Percentiles rank a stretch among this genome's conserved stretches.
These are phyloP conservation scores for Blastobotrys petasosporus DNA, from an alignment of 1,139 yeast genomes.

Conservation along the genomic window DNA sequence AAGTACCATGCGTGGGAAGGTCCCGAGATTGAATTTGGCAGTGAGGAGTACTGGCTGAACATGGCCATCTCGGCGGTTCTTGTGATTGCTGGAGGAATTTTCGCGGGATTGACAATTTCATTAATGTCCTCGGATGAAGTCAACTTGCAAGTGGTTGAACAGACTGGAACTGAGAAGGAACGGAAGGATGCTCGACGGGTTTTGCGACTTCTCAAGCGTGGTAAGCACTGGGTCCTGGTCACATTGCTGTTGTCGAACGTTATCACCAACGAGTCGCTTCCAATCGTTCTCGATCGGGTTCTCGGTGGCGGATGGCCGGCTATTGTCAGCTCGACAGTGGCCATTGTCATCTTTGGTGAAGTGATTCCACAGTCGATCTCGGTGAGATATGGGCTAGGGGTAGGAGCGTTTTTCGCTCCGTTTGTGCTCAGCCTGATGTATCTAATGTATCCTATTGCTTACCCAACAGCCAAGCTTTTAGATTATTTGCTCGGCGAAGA, in stretches of 20 bases:
- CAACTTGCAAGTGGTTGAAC: slow-evolving; percentile 45
- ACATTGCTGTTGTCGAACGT: slow-evolving; percentile 76
- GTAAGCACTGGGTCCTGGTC: slow-evolving; percentile 97
- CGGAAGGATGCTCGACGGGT: slow-evolving; percentile 70
- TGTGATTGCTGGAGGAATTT: slow-evolving; percentile 87
- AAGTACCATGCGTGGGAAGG: too few species aligned
- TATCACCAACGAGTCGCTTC: slow-evolving; percentile 90
- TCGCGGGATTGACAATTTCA: slow-evolving; percentile 92
- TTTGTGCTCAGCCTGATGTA: slow-evolving; percentile 84
- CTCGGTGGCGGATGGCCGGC: slow-evolving; percentile 99
- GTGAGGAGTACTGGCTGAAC: slow-evolving; percentile 45
- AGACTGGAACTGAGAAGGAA: slow-evolving; percentile 51
- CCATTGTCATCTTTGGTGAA: slow-evolving; percentile 93
- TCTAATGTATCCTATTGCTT: slow-evolving; percentile 84
- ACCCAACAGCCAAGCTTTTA: slow-evolving; percentile 76
- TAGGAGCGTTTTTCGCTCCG: slow-evolving; percentile 88
- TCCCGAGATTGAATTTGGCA: too few species aligned
- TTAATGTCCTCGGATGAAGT: slow-evolving; percentile 98
- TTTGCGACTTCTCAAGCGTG: slow-evolving; percentile 62
- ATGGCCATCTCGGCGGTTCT: slow-evolving; percentile 56
- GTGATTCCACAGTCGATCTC: slow-evolving; percentile 92
- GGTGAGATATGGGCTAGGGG: slow-evolving; percentile 86
- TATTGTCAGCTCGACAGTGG: slow-evolving; percentile 83
- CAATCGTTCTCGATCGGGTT: slow-evolving; percentile 86
- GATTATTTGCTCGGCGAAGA: slow-evolving; percentile 88